Percentiles rank a stretch among this genome's conserved stretches.
phyloP scores from a whole-genome alignment of 2,329 filamentous ascomycete genomes.

The Colletotrichum agaves region DNA sequence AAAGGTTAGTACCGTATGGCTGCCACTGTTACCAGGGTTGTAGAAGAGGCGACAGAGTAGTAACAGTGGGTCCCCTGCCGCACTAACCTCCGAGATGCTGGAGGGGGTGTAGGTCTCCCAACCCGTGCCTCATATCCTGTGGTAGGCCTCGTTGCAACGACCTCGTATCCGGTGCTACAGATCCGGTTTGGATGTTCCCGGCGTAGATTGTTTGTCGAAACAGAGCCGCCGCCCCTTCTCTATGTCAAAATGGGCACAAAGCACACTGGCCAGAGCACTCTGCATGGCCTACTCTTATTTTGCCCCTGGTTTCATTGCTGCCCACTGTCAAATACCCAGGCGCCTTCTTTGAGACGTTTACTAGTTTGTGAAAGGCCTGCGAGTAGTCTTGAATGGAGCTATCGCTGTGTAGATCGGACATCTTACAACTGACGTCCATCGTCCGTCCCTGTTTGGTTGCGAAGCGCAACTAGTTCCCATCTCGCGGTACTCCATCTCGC shows the following conservation, averaged over 20 bases:
- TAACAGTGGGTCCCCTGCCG: too few relatives aligned
- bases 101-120: neutral
- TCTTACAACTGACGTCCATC: neutral
- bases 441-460: too few relatives aligned
- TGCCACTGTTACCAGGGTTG: too few relatives aligned
- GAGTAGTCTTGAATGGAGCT: neutral
- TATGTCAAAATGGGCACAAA: constrained; percentile 19
- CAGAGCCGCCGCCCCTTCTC: neutral
- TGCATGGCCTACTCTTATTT: neutral
- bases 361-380: neutral
- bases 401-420: neutral
- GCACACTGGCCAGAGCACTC: neutral
- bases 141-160: constrained; percentile 6
- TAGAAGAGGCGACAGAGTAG: too few relatives aligned
- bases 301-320: neutral
- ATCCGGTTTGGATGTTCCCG: constrained; percentile 18
- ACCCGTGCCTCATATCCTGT: neutral
- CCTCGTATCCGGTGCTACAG: constrained; percentile 9
- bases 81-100: too few relatives aligned
- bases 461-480: too few relatives aligned
- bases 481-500: too few relatives aligned
- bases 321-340: neutral
- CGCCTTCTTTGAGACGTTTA: neutral
- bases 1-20: too few relatives aligned
- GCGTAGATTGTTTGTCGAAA: constrained; percentile 6